Percentiles rank a stretch among this genome's conserved stretches.
phyloP scores from a whole-genome alignment of 2,329 filamentous ascomycete species.

The Fusarium newnesense region DNA sequence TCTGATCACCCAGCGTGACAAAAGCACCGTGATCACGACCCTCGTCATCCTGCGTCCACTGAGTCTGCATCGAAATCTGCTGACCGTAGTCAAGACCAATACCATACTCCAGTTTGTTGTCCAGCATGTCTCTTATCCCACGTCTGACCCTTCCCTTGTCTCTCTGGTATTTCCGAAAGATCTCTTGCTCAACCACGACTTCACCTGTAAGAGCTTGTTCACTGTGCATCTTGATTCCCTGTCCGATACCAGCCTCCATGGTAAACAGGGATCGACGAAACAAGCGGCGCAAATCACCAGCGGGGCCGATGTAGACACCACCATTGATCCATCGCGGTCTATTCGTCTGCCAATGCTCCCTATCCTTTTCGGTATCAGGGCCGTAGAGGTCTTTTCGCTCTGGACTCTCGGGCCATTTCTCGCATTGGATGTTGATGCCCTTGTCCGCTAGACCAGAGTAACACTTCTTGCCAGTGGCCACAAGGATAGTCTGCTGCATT shows the following conservation, averaged over 20 bases:
- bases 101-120: not conserved
- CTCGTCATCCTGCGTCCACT: accelerated
- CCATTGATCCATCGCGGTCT: slow-evolving; percentile 5
- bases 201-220: not conserved
- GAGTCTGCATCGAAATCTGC: not conserved
- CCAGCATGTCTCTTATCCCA: not conserved
- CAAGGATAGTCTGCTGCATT: slow-evolving; percentile 2
- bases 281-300: slow-evolving; percentile 3
- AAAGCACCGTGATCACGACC: not conserved
- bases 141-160: not conserved
- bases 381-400: not conserved
- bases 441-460: not conserved
- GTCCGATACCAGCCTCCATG: not conserved
- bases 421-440: not conserved
- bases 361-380: not conserved
- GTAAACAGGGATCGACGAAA: not conserved
- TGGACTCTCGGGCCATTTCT: not conserved
- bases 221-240: not conserved
- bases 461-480: not conserved
- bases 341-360: not conserved
- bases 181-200: not conserved
- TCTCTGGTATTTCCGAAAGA: not conserved
- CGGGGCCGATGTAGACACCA: not conserved
- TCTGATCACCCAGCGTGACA: not conserved
- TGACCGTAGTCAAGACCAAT: not conserved